Evolutionary conservation across 2,329 filamentous ascomycete species (phyloP), one percentile per base, ranked within the genome.

Genomic region (Intubia oerlemansii): DNA sequence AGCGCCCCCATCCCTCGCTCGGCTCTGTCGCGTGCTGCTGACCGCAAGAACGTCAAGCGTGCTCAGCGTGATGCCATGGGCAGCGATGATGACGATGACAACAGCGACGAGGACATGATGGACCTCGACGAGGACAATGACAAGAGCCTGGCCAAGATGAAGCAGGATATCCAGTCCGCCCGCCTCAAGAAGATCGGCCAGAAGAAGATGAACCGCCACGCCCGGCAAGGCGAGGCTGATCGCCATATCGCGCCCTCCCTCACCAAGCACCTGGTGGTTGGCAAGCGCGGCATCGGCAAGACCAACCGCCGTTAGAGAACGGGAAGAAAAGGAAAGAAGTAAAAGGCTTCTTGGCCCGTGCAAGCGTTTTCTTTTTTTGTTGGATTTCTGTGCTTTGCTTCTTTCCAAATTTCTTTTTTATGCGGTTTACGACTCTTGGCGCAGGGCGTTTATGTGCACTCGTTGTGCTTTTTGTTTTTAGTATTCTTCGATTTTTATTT

Each of bases 201-300:
- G 72, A 82, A 85, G 65, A 85, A 82, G 68, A 93, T 90, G 82
- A 98, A 98, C 61, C 70, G 85, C 39, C 88, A 90, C 76, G 88
- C 88, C 25, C 73, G 84, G 51, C 80, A 90, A 62, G 88, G 88
- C 62, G 88, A 98, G 59, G 84, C 76, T 36, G 88, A 98, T 62
- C 71, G 90, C 48, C 85, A 95, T 56, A 70, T 71, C 36, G 73
- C 73, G 32, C 77, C 78, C 21, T 65, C 78, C 30, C 55, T 91
- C 52, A 68, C 73, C 37, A 98, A 91, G 59, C 88, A 95, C 57
- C 62, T 98, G 66, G 75, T 91, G 49, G 63, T 77, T 35, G 88
- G 88, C 44, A 98, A 95, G 65, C 76, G 88, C 50, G 75, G 79
- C 38, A 84, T 91, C 47, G 85, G 88, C 53, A 92, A 88, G 63